These are phyloP conservation scores for Mycena metata DNA, from an alignment of 768 basidiomycete genomes.

Conservation along the genomic window DNA sequence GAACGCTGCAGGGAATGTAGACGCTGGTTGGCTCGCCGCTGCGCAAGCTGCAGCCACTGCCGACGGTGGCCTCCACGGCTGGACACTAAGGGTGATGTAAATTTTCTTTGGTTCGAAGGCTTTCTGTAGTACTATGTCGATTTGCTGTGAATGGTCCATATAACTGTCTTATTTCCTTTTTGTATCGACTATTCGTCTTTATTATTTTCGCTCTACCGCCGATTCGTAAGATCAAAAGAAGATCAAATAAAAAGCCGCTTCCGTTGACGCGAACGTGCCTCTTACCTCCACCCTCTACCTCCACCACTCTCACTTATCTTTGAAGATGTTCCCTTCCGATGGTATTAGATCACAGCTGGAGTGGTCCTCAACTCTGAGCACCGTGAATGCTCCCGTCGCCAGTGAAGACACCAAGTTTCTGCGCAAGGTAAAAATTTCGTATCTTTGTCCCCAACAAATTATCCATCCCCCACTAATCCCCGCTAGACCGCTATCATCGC, in stretches of 20 bases:
- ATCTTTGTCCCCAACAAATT: constrained; percentile 25
- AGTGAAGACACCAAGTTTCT: constrained; percentile 86
- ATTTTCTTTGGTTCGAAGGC: constrained; percentile 35
- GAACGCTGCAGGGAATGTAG: constrained; percentile 62
- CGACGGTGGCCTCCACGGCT: constrained; percentile 78
- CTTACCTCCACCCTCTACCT: constrained; percentile 39
- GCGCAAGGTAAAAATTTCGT: constrained; percentile 80
- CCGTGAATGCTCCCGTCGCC: constrained; percentile 76
- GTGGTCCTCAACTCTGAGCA: constrained; percentile 90
- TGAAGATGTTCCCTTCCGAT: constrained; percentile 65
- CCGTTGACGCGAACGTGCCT: constrained; percentile 34
- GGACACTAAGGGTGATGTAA: constrained; percentile 86
- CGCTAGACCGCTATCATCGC: constrained; percentile 97
- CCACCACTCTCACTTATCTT: constrained; percentile 8
- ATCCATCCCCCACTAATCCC: constrained; percentile 32
- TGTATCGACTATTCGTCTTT: constrained; percentile 34
- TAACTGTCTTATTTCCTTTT: constrained; percentile 39
- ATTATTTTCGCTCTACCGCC: constrained; percentile 21
- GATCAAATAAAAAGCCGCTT: constrained; percentile 11
- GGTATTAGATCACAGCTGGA: constrained; percentile 87
- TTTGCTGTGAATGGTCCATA: constrained; percentile 53
- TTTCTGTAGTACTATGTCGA: constrained; percentile 53
- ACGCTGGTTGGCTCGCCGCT: constrained; percentile 80
- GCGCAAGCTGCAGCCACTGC: constrained; percentile 77
- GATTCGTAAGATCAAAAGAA: not conserved